A percentile compares a stretch with the other conserved stretches of the same genome.
These are phyloP conservation scores for Poa pratensis DNA, from an alignment of 176 grass and related monocot genomes.

Conservation along the genomic window DNA sequence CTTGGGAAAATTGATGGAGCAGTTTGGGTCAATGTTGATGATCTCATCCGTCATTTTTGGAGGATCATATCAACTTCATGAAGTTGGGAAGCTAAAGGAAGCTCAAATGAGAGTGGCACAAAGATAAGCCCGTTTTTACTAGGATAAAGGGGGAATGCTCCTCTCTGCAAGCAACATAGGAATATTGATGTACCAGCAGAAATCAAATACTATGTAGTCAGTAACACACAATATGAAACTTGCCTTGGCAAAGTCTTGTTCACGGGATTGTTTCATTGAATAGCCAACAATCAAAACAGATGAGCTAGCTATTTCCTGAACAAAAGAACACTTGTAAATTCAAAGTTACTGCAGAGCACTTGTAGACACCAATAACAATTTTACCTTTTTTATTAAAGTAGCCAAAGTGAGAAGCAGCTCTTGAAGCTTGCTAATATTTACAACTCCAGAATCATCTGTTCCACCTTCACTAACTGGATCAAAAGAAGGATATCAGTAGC, in stretches of 20 bases:
- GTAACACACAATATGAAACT: constrained; percentile 41
- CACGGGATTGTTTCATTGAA: constrained; percentile 91
- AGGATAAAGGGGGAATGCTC: constrained; percentile 80
- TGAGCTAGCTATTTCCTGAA: constrained; percentile 56
- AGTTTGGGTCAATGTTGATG: constrained; percentile 67
- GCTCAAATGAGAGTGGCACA: constrained; percentile 77
- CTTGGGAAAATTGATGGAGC: constrained; percentile 62
- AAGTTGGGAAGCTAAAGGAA: constrained; percentile 80
- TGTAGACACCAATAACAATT: constrained; percentile 15
- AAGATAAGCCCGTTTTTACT: constrained; percentile 68
- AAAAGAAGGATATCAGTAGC: constrained; percentile 36
- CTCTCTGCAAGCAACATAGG: constrained; percentile 67
- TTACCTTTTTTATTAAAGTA: constrained; percentile 77
- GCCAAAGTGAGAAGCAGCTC: constrained; percentile 67
- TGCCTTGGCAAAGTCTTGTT: constrained; percentile 95
- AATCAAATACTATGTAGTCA: constrained; percentile 29
- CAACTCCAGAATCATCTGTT: constrained; percentile 38
- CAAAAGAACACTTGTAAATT: not conserved
- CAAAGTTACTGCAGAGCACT: not conserved
- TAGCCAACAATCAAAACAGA: constrained; percentile 76
- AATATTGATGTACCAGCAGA: constrained; percentile 26
- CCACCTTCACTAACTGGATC: constrained; percentile 44
- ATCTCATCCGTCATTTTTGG: constrained; percentile 99
- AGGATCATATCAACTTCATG: constrained; percentile 78
- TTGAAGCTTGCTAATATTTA: constrained; percentile 67